A percentile compares a stretch with the other conserved stretches of the same genome.
These are phyloP conservation scores for Dothistroma septosporum DNA, from an alignment of 2,329 filamentous ascomycete genomes.

Conservation along the genomic window DNA sequence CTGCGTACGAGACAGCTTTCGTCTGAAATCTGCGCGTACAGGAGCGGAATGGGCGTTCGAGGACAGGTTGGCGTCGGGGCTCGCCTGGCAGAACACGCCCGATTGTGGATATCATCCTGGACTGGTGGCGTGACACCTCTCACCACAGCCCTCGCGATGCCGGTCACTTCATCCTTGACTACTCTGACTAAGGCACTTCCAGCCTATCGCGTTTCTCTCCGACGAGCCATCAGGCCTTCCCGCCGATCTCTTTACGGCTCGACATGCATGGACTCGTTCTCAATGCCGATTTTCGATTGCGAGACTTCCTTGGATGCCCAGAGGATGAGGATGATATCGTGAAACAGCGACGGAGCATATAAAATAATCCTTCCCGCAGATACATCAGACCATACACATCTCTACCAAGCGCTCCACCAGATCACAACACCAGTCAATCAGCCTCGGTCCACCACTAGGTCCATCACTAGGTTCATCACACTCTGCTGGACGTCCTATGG, in stretches of 20 bases:
- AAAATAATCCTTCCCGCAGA: slow-evolving; percentile 3
- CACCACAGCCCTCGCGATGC: slow-evolving; percentile 10
- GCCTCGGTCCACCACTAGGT: background rate
- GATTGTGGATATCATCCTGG: background rate
- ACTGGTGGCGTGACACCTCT: slow-evolving; percentile 12
- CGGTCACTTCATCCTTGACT: background rate
- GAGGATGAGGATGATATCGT: background rate
- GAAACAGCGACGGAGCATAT: slow-evolving; percentile 1
- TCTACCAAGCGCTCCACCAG: background rate
- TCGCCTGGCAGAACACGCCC: background rate
- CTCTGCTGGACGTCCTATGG: slow-evolving; percentile 4
- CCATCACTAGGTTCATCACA: background rate
- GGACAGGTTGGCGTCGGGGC: background rate
- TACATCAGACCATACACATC: slow-evolving; percentile 8
- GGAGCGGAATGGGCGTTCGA: background rate
- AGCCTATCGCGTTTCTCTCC: slow-evolving; percentile 10
- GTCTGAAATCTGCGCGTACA: background rate
- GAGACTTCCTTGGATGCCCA: slow-evolving; percentile 1
- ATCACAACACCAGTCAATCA: background rate
- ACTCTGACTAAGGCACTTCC: background rate
- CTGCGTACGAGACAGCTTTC: background rate
- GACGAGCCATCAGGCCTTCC: slow-evolving; percentile 5
- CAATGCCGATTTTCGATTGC: slow-evolving; percentile 7
- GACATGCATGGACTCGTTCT: background rate
- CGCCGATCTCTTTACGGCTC: slow-evolving; percentile 5